Percentiles rank a stretch among this genome's conserved stretches.
Conservation (phyloP, 805 yeast genomes). For the Kluyveromyces wickerhamii region DNA sequence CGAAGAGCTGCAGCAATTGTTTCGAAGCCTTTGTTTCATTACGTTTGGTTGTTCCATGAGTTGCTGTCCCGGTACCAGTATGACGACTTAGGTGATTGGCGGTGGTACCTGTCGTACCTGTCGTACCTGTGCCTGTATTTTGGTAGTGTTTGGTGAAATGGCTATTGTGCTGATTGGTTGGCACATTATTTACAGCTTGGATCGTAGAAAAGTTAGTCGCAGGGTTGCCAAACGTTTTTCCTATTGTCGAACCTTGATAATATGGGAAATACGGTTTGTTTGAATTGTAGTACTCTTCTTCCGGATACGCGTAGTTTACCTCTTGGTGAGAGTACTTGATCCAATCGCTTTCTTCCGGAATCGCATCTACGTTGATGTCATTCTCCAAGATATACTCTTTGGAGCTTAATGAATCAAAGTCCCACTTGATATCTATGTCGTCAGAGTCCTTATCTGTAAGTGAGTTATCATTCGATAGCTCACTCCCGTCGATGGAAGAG, state of each 20-base stretch:
- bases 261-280: constrained; percentile 16
- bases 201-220: constrained; percentile 8
- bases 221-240: constrained; percentile 14
- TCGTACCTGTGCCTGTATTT: constrained; percentile 17
- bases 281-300: constrained; percentile 25
- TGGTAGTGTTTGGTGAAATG: constrained; percentile 8
- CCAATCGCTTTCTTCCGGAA: constrained; percentile 27
- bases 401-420: constrained; percentile 73
- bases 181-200: constrained; percentile 8
- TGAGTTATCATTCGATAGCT: constrained; percentile 9
- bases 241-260: constrained; percentile 27
- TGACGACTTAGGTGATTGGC: constrained; percentile 14
- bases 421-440: constrained; percentile 64
- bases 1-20: constrained; percentile 64
- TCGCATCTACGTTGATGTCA: constrained; percentile 43
- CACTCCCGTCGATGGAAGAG: constrained; percentile 5
- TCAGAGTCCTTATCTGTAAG: constrained; percentile 8
- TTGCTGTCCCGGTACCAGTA: constrained; percentile 31
- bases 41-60: constrained; percentile 16
- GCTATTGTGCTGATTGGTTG: constrained; percentile 2
- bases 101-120: too few species aligned
- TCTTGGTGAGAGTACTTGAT: constrained; percentile 17
- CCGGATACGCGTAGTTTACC: constrained; percentile 27
- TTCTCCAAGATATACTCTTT: constrained; percentile 67
- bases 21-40: constrained; percentile 48